Base-by-base conservation (phyloP, 345 rosid species). In the Citrus maxima region DNA sequence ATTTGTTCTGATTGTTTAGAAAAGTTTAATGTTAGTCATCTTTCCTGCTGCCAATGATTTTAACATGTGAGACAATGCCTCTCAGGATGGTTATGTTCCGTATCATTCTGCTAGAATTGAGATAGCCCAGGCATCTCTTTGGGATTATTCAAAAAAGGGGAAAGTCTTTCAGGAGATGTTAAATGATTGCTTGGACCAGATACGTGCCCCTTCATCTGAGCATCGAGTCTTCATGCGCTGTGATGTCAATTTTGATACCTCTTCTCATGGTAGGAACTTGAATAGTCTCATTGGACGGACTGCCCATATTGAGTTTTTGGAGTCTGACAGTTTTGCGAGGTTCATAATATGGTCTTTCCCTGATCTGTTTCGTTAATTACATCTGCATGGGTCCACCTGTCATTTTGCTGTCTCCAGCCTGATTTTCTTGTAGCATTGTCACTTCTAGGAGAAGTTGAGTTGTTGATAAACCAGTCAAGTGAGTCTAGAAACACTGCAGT, bases 271-370 rank as follows among this genome's bases (percentile, higher is more conserved):
- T 19, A 92, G 87, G 87, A 96, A 89, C 88, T 82, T 96, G 60
- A 91, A 96, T 88, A 77, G 95, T 28, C 83, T 94, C 78, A 93
- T 96, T 0, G 99, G 99, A 14, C 87, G 99, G 72, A 94, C 98
- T 69, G 99, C 99, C 68, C 99, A 96, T 79, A 93, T 94, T 0
- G 99, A 96, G 84, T 96, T 96, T 85, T 80, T 96, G 84, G 98
- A 96, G 81, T 86, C 99, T 1, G 98, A 96, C 77, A 79, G 89
- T 75, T 96, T 91, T 82, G 94, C 93, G 21, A 88, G 88, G 85
- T 92, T 96, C 88, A 90, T 94, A 66, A 96, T 96, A 93, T 93
- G 98, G 99, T 96, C 99, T 64, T 96, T 91, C 84, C 94, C 81
- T 2, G 93, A 90, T 51, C 54, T 94, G 6, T 96, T 96, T 74